These are phyloP conservation scores for Aspergillus cristatus DNA, from an alignment of 495 filamentous ascomycete species.

Conservation along the genomic window DNA sequence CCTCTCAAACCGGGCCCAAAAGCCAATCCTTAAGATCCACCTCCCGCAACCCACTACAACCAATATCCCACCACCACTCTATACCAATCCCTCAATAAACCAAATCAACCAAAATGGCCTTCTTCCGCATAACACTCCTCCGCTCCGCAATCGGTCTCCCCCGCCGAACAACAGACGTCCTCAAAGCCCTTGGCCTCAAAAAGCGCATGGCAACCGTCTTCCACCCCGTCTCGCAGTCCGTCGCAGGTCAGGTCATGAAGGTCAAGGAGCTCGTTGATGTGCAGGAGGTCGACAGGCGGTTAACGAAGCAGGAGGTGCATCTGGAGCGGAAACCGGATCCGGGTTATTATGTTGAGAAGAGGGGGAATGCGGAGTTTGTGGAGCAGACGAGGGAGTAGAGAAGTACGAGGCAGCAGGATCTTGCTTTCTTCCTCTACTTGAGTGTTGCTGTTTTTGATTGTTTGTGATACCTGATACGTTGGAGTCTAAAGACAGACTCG, in stretches of 20 bases:
- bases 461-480: too few relatives aligned
- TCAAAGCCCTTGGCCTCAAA: conserved; percentile 80
- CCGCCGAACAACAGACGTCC: conserved; percentile 67
- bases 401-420: conserved; percentile 4
- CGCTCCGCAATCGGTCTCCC: conserved; percentile 92
- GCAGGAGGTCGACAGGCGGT: conserved; percentile 62
- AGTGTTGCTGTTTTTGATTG: not conserved
- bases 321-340: conserved; percentile 66
- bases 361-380: conserved; percentile 20
- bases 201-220: conserved; percentile 87
- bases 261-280: conserved; percentile 94
- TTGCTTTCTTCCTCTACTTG: conserved; percentile 5
- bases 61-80: not conserved
- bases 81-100: not conserved
- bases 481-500: too few relatives aligned
- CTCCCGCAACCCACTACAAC: not conserved
- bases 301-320: conserved; percentile 66
- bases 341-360: conserved; percentile 78
- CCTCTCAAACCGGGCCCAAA: too few relatives aligned
- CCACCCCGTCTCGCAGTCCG: conserved; percentile 71
- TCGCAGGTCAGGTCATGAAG: conserved; percentile 93
- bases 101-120: conserved; percentile 54
- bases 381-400: conserved; percentile 14
- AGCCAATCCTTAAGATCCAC: not conserved
- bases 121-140: conserved; percentile 90